Conservation (phyloP, 169 alveolate species). For the Plasmodium blacklocki region DNA sequence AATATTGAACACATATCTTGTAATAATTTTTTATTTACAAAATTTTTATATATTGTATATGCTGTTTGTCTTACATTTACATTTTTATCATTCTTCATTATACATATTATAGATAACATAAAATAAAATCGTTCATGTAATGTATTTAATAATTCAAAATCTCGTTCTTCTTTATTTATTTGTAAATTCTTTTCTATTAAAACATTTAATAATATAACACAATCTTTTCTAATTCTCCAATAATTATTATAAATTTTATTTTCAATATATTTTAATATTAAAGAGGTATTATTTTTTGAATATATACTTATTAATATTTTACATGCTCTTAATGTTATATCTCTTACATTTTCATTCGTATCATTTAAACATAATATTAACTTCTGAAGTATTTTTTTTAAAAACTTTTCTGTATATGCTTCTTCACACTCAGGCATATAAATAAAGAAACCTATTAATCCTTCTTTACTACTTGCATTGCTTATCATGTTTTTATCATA, state of each 20-base stretch:
- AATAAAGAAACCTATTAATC: slow-evolving; percentile 66
- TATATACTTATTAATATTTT: slow-evolving; percentile 52
- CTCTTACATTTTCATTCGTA: slow-evolving; percentile 59
- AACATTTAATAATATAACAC: slow-evolving; percentile 52
- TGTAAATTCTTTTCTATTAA: slow-evolving; percentile 74
- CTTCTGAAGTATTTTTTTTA: slow-evolving; percentile 69
- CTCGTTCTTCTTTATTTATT: slow-evolving; percentile 64
- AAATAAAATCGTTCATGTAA: slow-evolving; percentile 75
- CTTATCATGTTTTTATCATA: slow-evolving; percentile 61
- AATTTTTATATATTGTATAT: slow-evolving; percentile 51
- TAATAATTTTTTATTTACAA: slow-evolving; percentile 57
- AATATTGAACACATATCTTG: slow-evolving; percentile 75
- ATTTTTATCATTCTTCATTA: slow-evolving; percentile 74
- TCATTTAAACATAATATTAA: slow-evolving; percentile 66
- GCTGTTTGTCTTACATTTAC: slow-evolving; percentile 73
- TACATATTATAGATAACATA: slow-evolving; percentile 69
- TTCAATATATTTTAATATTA: slow-evolving; percentile 71
- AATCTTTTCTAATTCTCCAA: slow-evolving; percentile 64
- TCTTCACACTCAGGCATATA: slow-evolving; percentile 76
- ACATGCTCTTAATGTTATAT: slow-evolving; percentile 65
- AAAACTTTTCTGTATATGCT: slow-evolving; percentile 58
- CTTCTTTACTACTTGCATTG: slow-evolving; percentile 53
- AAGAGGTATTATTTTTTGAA: slow-evolving; percentile 57
- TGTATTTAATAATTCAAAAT: slow-evolving; percentile 25
- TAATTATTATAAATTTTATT: slow-evolving; percentile 66